A percentile compares a stretch with the other conserved stretches of the same genome.
phyloP scores from a whole-genome alignment of 2,329 filamentous ascomycete genomes.

The Trichoderma asperellum region DNA sequence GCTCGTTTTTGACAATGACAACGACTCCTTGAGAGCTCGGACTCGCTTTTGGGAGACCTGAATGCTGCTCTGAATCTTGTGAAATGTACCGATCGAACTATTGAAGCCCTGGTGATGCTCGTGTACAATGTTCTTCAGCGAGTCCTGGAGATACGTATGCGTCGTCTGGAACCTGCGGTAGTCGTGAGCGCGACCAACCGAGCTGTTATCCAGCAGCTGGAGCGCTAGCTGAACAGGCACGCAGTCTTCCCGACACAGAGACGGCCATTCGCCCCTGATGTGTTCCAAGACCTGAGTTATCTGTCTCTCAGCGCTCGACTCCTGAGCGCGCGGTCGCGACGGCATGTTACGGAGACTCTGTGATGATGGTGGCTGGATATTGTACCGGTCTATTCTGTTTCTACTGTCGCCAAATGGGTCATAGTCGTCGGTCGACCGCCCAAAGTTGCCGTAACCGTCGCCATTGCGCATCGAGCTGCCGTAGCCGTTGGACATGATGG shows the following conservation, averaged over 20 bases:
- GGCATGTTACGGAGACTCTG: conserved; percentile 43
- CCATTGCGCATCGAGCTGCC: conserved; percentile 47
- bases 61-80: conserved; percentile 96
- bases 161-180: conserved; percentile 83
- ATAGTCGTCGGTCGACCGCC: conserved; percentile 51
- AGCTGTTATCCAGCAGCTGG: conserved; percentile 91
- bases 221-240: conserved; percentile 93
- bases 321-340: conserved; percentile 45
- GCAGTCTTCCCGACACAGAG: conserved; percentile 86
- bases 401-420: conserved; percentile 52
- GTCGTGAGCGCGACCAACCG: conserved; percentile 86
- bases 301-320: conserved; percentile 58
- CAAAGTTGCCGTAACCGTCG: conserved; percentile 51
- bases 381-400: conserved; percentile 49
- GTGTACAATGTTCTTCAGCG: conserved; percentile 92
- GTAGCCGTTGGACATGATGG: conserved; percentile 57
- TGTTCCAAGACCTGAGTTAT: conserved; percentile 72
- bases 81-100: conserved; percentile 97
- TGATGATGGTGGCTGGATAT: conserved; percentile 40
- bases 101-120: conserved; percentile 99
- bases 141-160: conserved; percentile 86
- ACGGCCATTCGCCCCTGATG: conserved; percentile 87
- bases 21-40: conserved; percentile 78
- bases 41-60: conserved; percentile 86
- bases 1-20: conserved; percentile 77